Percentiles rank a stretch among this genome's conserved stretches.
Evolutionary conservation across 306 rosid genomes (phyloP).

Genomic region (Arachis hypogaea): DNA sequence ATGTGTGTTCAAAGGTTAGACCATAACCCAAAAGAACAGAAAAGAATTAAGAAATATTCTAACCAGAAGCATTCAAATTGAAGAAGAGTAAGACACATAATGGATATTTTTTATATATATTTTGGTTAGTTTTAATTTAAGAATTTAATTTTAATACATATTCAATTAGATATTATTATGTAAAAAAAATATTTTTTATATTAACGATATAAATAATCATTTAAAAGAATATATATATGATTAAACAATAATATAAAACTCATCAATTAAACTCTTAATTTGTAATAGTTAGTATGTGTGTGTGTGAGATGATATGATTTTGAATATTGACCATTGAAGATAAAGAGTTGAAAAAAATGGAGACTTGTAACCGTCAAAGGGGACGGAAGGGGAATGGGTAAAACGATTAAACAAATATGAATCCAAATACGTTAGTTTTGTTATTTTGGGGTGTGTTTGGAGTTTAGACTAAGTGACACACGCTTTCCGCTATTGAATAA

Average conservation of each 20-base stretch:
- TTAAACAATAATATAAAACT: too few relatives aligned
- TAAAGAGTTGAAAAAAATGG: conserved; percentile 43
- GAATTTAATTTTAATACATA: too few relatives aligned
- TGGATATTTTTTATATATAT: not conserved
- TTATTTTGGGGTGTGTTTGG: not conserved
- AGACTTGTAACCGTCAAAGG: conserved; percentile 55
- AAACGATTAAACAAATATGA: conserved; percentile 21
- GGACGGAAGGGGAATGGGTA: conserved; percentile 51
- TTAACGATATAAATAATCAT: too few relatives aligned
- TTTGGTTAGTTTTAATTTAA: too few relatives aligned
- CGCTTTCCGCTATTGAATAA: conserved; percentile 31
- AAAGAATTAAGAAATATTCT: conserved; percentile 31
- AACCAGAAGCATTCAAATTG: conserved; percentile 50
- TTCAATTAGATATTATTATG: too few relatives aligned
- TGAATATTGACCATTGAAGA: conserved; percentile 77
- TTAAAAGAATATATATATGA: too few relatives aligned
- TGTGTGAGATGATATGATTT: conserved; percentile 23
- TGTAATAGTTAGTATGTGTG: too few relatives aligned
- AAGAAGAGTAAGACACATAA: conserved; percentile 1
- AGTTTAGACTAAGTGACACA: conserved; percentile 38
- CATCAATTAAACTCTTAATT: too few relatives aligned
- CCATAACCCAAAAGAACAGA: not conserved
- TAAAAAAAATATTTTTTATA: too few relatives aligned
- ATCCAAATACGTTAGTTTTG: not conserved
- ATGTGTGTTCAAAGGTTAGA: conserved; percentile 54